Evolutionary conservation across 352 stramenopile species (phyloP), one percentile per base, ranked within the genome.

Genomic region (Phytophthora macrochlamydospora): DNA sequence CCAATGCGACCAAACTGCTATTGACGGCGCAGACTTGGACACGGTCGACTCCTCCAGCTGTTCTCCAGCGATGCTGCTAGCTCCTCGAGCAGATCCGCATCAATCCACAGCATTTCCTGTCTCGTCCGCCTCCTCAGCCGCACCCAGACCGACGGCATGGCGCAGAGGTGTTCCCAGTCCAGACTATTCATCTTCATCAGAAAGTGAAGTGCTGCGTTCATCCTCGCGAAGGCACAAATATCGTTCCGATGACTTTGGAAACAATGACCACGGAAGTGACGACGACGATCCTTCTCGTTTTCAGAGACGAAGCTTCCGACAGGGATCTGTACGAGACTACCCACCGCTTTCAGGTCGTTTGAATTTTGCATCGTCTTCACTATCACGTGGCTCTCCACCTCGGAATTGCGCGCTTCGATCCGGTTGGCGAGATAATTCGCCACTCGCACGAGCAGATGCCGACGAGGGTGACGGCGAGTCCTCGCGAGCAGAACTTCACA

Each of bases 401-500:
- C 54, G 58, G 33, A 51, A 45, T 24, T 29, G 56, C 12, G 58
- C 62, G 49, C 8, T 6, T 24, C 52, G 50, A 53, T 59, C 45
- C 12, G 59, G 51, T 3, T 52, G 61, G 35, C 59, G 45, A 31
- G 11, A 29, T 51, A 44, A 24, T 60, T 33, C 33, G 59, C 9
- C 5, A 56, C 7, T 32, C 50, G 43, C 55, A 57, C 55, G 32
- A 51, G 52, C 51, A 28, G 38, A 31, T 24, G 40, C 40, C 29
- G 40, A 65, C 48, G 62, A 65, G 51, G 49, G 8, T 49, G 67
- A 74, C 18, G 56, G 46, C 2, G 69, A 68, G 35, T 62, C 50
- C 24, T 76, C 66, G 31, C 70, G 60, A 71, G 60, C 35, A 35
- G 75, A 76, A 57, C 69, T 93, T 9, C 74, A 81, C 59, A 93